Evolutionary conservation across 352 stramenopile genomes (phyloP), one percentile per base, ranked within the genome.

Genomic region (Phytophthora macrochlamydospora): DNA sequence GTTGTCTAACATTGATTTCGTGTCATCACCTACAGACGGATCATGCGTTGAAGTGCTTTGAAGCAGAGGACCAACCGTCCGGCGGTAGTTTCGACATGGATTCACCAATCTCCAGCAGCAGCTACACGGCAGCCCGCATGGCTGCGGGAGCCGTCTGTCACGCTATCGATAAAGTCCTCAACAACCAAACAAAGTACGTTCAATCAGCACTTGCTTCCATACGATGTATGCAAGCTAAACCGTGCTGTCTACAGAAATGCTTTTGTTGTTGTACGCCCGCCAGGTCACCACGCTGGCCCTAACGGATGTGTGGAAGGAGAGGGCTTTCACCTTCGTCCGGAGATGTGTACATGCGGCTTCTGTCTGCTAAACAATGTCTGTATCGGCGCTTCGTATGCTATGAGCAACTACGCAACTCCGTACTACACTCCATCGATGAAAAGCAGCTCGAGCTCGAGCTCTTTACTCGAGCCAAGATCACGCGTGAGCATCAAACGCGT

Each of bases 351-450:
- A 5, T 89, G 78, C 28, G 81, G 81, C 9, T 90, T 89, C 49
- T 90, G 81, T 29, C 60, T 90, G 43, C 70, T 90, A 46, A 90
- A 90, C 59, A 90, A 90, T 46, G 78, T 90, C n/a, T 81, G 75
- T 50, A 87, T 90, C 32, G 81, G 75, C 9, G 81, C 81, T 7
- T 79, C 76, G 6, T 89, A 89, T 50, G 78, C 78, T 4, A 79
- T 87, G 76, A 74, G 38, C 42, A 80, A 73, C 44, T 90, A 90
- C 62, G 43, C 54, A n/a, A 40, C 60, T 24, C 56, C 72, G 13
- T 87, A 85, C 38, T 83, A 85, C 35, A 68, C 73, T 3, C 46
- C 72, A 4, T 8, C 57, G 6, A 32, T 33, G 5, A 13, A 29
- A 18, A 43, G 28, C 28, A 44, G 24, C 42, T 51, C 44, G 29